Base-by-base conservation (phyloP, 2,329 filamentous ascomycete genomes). In the Venturia carpophila region DNA sequence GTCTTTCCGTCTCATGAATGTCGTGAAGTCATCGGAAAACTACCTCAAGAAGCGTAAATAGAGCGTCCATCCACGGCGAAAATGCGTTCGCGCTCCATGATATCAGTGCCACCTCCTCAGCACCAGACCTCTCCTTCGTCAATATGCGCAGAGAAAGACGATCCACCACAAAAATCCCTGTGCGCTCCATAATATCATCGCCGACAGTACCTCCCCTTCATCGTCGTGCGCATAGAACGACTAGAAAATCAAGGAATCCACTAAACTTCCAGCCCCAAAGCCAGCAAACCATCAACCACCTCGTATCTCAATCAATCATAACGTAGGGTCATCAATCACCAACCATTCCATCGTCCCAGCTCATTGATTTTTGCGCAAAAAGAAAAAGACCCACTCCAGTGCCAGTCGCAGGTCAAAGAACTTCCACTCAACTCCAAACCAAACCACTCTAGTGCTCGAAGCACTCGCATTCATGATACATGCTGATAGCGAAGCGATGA, bases 391-490 rank as follows among this genome's bases (percentile, higher is more conserved):
- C 45, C n/a, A 10, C 39, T 15, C 39, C 39, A 41, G 3, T 13
- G n/a, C 9, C 47, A 52, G 27, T 15, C 21, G 21, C 47, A 11
- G 11, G 9, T 52, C 9, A 37, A 37, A 58, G 30, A 39, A 55
- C 5, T 34, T 24, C 49, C 37, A 19, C 27, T 15, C 27, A 21
- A 2, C 27, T 11, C 19, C 27, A 37, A 58, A 34, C 27, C 15
- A n/a, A 19, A 37, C 9, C 30, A 10, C 13, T 7, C 10, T 11
- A 58, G 19, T 58, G 52, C 52, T 58, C 52, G 6, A 58, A 37
- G 52, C 27, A 37, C 17, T 37, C 52, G 17, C 52, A 58, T 11
- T 37, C 52, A n/a, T 58, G 52, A n/a, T 58, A 58, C 52, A 58
- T 58, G 17, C 11, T 19, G 17, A 58, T 58, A 2, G 52, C 52